Percentiles rank a stretch among this genome's conserved stretches.
These are phyloP conservation scores for Puccinia polysora DNA, from an alignment of 1,284 basidiomycete species.

Conservation along the genomic window DNA sequence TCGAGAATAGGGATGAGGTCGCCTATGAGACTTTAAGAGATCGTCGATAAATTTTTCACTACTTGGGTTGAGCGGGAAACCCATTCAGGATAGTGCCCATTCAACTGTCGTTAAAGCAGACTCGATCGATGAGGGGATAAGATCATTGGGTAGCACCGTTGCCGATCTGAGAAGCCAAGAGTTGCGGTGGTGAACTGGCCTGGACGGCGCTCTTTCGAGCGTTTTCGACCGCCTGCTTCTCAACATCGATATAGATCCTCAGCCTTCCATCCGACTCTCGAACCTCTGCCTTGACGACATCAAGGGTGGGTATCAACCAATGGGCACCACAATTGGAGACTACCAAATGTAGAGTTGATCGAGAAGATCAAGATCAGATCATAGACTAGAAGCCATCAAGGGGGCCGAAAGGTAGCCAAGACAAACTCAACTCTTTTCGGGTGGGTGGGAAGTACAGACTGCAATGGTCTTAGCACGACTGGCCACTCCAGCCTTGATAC, in stretches of 20 bases:
- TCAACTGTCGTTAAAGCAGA: too few relatives aligned
- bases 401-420: neutral
- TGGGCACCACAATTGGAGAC: slow-evolving; percentile 38
- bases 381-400: neutral
- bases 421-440: slow-evolving; percentile 41
- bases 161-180: too few relatives aligned
- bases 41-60: too few relatives aligned
- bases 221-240: neutral
- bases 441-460: slow-evolving; percentile 61
- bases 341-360: neutral
- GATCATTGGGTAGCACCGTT: too few relatives aligned
- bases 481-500: slow-evolving; percentile 64
- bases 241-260: slow-evolving; percentile 25
- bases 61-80: too few relatives aligned
- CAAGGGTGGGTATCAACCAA: slow-evolving; percentile 36
- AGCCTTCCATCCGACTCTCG: slow-evolving; percentile 16
- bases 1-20: too few relatives aligned
- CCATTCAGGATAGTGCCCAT: too few relatives aligned
- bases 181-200: slow-evolving; percentile 18
- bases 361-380: neutral
- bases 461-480: slow-evolving; percentile 70
- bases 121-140: too few relatives aligned
- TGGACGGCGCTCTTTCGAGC: slow-evolving; percentile 12
- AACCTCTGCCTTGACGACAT: slow-evolving; percentile 21
- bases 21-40: too few relatives aligned